Evolutionary conservation across 768 basidiomycete species (phyloP).

Genomic region (Hebeloma cylindrosporum): DNA sequence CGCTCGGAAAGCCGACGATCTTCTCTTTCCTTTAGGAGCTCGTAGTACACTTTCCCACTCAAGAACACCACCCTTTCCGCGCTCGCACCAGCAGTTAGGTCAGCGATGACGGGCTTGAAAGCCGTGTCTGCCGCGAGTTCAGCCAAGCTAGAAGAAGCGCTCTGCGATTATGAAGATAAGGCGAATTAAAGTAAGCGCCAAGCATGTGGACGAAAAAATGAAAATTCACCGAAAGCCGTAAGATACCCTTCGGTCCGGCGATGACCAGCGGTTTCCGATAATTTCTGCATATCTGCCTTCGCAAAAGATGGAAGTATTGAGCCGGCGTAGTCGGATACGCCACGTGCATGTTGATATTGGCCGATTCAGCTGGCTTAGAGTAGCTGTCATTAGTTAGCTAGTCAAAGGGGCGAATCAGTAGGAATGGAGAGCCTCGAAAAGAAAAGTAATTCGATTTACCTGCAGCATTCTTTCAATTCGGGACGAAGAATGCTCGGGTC

Average conservation of each 20-base stretch:
- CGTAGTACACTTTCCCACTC: conserved; percentile 87
- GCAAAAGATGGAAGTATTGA: conserved; percentile 91
- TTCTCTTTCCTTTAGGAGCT: conserved; percentile 71
- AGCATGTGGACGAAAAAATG: background rate
- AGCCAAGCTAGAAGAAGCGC: conserved; percentile 64
- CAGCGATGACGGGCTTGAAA: conserved; percentile 71
- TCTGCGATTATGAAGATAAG: conserved; percentile 39
- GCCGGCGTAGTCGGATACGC: conserved; percentile 86
- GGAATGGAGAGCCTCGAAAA: background rate
- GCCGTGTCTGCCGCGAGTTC: conserved; percentile 59
- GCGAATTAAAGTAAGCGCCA: background rate
- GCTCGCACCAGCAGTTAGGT: conserved; percentile 37
- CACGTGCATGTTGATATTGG: conserved; percentile 82
- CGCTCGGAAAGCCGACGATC: conserved; percentile 43
- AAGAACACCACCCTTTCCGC: conserved; percentile 71
- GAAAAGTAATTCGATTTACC: conserved; percentile 36
- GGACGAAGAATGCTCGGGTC: conserved; percentile 90
- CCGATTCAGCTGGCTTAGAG: conserved; percentile 28
- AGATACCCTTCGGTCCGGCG: conserved; percentile 80
- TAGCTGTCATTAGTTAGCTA: conserved; percentile 80
- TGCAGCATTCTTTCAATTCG: conserved; percentile 91
- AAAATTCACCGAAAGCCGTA: conserved; percentile 67
- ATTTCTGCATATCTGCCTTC: conserved; percentile 81
- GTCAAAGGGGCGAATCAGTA: background rate
- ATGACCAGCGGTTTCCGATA: conserved; percentile 87